Evolutionary conservation across 805 yeast genomes (phyloP).

Genomic region (Schwanniomyces sp.): DNA sequence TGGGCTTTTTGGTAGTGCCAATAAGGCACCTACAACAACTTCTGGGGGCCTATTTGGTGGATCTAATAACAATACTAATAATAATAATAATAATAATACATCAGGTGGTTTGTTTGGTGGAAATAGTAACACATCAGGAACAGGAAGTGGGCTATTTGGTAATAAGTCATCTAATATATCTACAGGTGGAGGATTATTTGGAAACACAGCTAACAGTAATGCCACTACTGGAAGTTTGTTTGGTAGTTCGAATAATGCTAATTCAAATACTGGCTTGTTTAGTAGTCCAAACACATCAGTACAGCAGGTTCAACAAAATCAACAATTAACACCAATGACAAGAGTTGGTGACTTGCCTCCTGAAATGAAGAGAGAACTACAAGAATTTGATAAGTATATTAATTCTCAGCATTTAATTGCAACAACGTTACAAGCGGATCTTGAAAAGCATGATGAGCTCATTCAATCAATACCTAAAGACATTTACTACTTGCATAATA

Average conservation of each 20-base stretch:
- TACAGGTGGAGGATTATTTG: slow-evolving; percentile 20
- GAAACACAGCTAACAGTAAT: slow-evolving; percentile 5
- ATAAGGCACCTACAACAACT: slow-evolving; percentile 3
- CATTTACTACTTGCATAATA: slow-evolving; percentile 59
- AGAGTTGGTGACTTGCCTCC: slow-evolving; percentile 73
- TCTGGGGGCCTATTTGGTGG: slow-evolving; percentile 25
- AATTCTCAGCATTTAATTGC: slow-evolving; percentile 74
- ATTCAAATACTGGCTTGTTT: slow-evolving; percentile 23
- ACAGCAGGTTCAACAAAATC: slow-evolving; percentile 43
- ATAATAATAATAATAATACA: slow-evolving; percentile 7
- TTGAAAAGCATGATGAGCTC: slow-evolving; percentile 60
- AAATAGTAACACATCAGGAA: slow-evolving; percentile 6
- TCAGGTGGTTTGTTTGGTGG: slow-evolving; percentile 23
- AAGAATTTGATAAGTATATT: slow-evolving; percentile 68
- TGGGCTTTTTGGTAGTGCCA: slow-evolving; percentile 20
- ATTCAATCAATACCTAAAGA: slow-evolving; percentile 75
- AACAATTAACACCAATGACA: slow-evolving; percentile 68
- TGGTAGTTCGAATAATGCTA: slow-evolving; percentile 10
- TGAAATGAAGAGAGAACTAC: slow-evolving; percentile 65
- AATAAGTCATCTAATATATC: slow-evolving; percentile 6
- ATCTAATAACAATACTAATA: slow-evolving; percentile 3
- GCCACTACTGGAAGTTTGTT: slow-evolving; percentile 17
- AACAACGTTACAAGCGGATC: slow-evolving; percentile 62
- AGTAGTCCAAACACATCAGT: slow-evolving; percentile 15
- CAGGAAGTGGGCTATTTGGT: slow-evolving; percentile 26